Conservation (phyloP, 345 rosid genomes). For the Diplotaxis tenuifolia region DNA sequence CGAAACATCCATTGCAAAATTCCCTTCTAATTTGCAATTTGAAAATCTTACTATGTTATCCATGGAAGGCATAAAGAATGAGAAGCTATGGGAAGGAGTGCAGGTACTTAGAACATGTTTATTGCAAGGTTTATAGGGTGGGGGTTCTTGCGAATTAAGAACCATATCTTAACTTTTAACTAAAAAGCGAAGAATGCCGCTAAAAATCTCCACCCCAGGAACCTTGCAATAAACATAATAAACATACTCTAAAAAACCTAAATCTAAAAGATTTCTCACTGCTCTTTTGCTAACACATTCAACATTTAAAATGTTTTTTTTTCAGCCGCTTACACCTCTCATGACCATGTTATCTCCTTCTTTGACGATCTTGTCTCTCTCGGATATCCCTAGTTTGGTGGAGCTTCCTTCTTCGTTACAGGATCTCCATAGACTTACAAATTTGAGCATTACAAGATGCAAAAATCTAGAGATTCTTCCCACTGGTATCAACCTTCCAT, state of each 20-base stretch:
- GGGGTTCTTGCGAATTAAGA: too few relatives aligned
- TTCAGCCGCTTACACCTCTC: slow-evolving; percentile 24
- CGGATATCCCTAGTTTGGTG: slow-evolving; percentile 4
- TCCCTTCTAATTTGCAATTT: background rate
- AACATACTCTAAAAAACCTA: background rate
- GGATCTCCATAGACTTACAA: background rate
- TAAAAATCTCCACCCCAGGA: too few relatives aligned
- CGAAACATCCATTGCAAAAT: background rate
- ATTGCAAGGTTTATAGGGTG: too few relatives aligned
- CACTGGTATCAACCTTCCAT: background rate
- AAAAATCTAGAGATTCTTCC: background rate
- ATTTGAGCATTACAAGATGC: background rate
- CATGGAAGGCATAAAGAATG: background rate
- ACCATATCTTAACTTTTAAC: too few relatives aligned
- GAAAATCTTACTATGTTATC: background rate
- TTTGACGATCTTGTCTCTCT: background rate
- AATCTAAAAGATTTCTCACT: background rate
- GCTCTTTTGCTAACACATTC: background rate
- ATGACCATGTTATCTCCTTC: slow-evolving; percentile 7
- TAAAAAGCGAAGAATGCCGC: too few relatives aligned
- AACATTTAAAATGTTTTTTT: background rate
- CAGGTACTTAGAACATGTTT: background rate
- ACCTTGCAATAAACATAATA: too few relatives aligned
- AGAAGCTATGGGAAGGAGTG: background rate
- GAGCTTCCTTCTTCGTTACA: background rate